These are phyloP conservation scores for Cystoisospora suis DNA, from an alignment of 169 alveolate species.

Conservation along the genomic window DNA sequence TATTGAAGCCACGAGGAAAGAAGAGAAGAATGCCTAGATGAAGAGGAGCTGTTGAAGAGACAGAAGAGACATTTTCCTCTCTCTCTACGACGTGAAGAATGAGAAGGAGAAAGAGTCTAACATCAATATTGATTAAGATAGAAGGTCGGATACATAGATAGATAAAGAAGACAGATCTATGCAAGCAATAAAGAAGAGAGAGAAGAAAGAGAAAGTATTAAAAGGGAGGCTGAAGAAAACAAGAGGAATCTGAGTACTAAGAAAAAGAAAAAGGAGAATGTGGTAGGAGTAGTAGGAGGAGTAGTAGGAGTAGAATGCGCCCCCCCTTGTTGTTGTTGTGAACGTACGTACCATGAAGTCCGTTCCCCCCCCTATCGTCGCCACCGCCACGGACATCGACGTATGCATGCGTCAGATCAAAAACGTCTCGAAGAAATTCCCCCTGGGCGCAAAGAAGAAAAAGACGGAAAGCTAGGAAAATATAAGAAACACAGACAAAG, in stretches of 20 bases:
- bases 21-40: too few species aligned
- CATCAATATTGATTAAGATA: not conserved
- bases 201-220: not conserved
- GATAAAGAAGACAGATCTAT: not conserved
- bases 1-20: too few species aligned
- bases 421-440: not conserved
- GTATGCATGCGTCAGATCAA: conserved; percentile 8
- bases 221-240: not conserved
- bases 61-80: too few species aligned
- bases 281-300: not conserved
- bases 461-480: not conserved
- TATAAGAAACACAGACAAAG: not conserved
- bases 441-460: not conserved
- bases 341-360: too few species aligned
- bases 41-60: too few species aligned
- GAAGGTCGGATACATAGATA: not conserved
- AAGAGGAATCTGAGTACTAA: not conserved
- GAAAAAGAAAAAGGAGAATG: not conserved
- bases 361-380: too few species aligned
- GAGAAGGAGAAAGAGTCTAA: not conserved
- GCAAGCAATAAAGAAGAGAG: not conserved
- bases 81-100: not conserved
- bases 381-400: conserved; percentile 18
- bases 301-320: not conserved
- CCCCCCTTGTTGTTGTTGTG: too few species aligned